phyloP scores from a whole-genome alignment of 2,329 filamentous ascomycete species.

The Zalaria sp. region DNA sequence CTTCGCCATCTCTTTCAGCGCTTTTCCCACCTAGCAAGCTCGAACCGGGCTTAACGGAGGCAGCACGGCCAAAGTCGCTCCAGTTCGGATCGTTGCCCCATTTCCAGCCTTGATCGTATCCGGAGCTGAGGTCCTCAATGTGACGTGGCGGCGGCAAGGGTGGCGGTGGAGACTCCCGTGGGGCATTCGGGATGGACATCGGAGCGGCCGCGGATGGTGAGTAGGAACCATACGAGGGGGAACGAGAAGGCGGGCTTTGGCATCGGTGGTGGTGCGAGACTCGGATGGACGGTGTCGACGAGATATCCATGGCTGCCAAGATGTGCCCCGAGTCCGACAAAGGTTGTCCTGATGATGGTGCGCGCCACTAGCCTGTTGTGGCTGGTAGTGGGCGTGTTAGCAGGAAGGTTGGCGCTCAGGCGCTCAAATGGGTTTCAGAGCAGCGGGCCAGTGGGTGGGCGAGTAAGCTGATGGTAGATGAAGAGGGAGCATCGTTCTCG shows the following conservation, averaged over 20 bases:
- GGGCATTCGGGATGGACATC: conserved; percentile 47
- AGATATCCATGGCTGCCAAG: conserved; percentile 7
- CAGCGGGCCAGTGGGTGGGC: not conserved
- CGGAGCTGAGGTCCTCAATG: conserved; percentile 38
- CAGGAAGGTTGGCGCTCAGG: too few species aligned
- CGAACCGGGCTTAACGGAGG: conserved; percentile 32
- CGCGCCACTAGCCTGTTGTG: too few species aligned
- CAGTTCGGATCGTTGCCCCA: conserved; percentile 43
- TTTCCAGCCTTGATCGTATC: conserved; percentile 48
- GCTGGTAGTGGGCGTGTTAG: too few species aligned
- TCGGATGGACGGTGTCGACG: conserved; percentile 19
- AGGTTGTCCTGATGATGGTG: not conserved
- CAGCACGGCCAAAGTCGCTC: conserved; percentile 30
- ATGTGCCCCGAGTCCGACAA: conserved; percentile 1
- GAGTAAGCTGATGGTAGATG: not conserved
- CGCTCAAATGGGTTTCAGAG: not conserved
- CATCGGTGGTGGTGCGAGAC: conserved; percentile 23
- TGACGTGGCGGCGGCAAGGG: conserved; percentile 50
- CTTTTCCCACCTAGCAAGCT: conserved; percentile 26
- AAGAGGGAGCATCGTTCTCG: not conserved
- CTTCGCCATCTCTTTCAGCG: conserved; percentile 2
- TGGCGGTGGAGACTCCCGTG: conserved; percentile 38
- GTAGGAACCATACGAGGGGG: conserved; percentile 21
- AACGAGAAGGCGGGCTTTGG: conserved; percentile 20
- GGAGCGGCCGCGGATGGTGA: conserved; percentile 32